Conservation (phyloP, 2,329 filamentous ascomycete genomes). For the Hymenoscyphus fraxineus region DNA sequence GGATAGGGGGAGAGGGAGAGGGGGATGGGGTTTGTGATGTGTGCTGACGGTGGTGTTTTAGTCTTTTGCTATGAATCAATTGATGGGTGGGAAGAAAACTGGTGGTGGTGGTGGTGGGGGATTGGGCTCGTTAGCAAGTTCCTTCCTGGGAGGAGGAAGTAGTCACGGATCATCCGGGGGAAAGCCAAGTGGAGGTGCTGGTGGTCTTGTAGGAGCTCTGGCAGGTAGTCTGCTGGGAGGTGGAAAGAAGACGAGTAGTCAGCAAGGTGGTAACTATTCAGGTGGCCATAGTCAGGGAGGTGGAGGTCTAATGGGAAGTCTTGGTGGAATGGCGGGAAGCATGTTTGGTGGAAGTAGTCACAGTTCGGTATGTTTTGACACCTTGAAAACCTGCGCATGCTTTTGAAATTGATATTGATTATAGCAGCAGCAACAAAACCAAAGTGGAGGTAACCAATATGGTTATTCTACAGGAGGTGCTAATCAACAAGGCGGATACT, state of each 20-base stretch:
- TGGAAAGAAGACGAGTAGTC: conserved; percentile 38
- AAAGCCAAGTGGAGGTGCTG: conserved; percentile 23
- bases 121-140: conserved; percentile 38
- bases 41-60: conserved; percentile 20
- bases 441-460: conserved; percentile 46
- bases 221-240: conserved; percentile 55
- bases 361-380: conserved; percentile 18
- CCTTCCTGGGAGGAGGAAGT: conserved; percentile 30
- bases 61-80: conserved; percentile 34
- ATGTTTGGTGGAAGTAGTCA: conserved; percentile 23
- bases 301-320: conserved; percentile 30
- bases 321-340: conserved; percentile 27
- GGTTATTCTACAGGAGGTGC: conserved; percentile 51
- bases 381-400: neutral
- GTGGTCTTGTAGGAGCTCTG: conserved; percentile 38
- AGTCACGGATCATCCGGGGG: conserved; percentile 22
- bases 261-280: conserved; percentile 39
- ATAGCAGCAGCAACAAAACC: conserved; percentile 19
- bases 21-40: neutral
- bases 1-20: neutral
- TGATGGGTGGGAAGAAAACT: conserved; percentile 35
- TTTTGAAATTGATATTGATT: conserved; percentile 17
- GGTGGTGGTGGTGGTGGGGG: conserved; percentile 24
- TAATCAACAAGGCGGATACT: conserved; percentile 50
- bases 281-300: conserved; percentile 28